Conservation (phyloP, 1,284 basidiomycete genomes). For the Calocybe gambosa region DNA sequence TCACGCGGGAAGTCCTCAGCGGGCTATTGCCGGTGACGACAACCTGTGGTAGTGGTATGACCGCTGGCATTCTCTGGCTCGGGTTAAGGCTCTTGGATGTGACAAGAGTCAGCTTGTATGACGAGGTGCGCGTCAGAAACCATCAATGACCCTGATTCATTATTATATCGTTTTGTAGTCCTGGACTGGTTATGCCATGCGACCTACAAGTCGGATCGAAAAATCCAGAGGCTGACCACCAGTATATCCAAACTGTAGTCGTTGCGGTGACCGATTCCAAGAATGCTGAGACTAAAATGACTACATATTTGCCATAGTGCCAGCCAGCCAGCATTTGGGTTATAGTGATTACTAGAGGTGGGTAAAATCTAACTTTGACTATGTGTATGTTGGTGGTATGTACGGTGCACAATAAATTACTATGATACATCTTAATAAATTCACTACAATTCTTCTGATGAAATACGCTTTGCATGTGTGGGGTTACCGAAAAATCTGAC, state of each 20-base stretch:
- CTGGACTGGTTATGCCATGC: slow-evolving; percentile 78
- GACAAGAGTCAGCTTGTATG: slow-evolving; percentile 64
- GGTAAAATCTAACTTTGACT: not conserved
- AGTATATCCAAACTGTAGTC: not conserved
- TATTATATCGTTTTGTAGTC: slow-evolving; percentile 43
- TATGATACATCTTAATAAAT: not conserved
- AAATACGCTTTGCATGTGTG: not conserved
- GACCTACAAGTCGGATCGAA: slow-evolving; percentile 57
- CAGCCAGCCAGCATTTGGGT: too few species aligned
- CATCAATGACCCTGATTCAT: slow-evolving; percentile 1
- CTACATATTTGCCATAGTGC: not conserved
- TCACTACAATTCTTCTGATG: not conserved
- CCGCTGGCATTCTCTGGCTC: slow-evolving; percentile 89
- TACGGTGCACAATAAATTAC: too few species aligned
- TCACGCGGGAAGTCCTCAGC: slow-evolving; percentile 47
- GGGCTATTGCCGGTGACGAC: slow-evolving; percentile 61
- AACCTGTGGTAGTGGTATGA: slow-evolving; percentile 95
- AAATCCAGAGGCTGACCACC: not conserved
- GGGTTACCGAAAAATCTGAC: too few species aligned
- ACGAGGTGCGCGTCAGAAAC: slow-evolving; percentile 52
- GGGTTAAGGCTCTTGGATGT: slow-evolving; percentile 69
- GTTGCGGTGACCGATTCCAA: too few species aligned
- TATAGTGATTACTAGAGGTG: not conserved
- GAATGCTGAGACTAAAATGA: too few species aligned
- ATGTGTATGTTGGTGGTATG: not conserved